A percentile compares a stretch with the other conserved stretches of the same genome.
These are phyloP conservation scores for Suillus americanus DNA, from an alignment of 768 basidiomycete genomes.

Conservation along the genomic window DNA sequence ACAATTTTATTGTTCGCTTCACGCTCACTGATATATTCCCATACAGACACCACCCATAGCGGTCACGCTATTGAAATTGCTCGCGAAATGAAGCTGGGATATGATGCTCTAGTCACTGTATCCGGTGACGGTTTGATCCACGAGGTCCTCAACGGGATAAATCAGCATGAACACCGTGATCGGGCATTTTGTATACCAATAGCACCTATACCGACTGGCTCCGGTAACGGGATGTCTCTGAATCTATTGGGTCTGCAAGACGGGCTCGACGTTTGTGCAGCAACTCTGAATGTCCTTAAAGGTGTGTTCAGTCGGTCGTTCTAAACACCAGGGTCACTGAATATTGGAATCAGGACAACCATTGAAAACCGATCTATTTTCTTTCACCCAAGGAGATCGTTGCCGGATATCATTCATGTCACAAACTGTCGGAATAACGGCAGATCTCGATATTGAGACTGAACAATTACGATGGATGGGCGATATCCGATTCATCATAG, in stretches of 20 bases:
- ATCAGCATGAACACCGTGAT: conserved; percentile 56
- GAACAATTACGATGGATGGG: conserved; percentile 89
- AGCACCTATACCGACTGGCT: conserved; percentile 79
- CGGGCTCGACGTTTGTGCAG: conserved; percentile 69
- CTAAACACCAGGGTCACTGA: conserved; percentile 2
- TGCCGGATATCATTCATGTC: conserved; percentile 78
- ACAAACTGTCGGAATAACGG: conserved; percentile 81
- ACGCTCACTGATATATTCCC: neutral
- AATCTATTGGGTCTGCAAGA: conserved; percentile 71
- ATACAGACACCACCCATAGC: conserved; percentile 57
- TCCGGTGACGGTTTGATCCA: conserved; percentile 86
- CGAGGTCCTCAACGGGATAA: conserved; percentile 83
- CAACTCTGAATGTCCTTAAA: conserved; percentile 79
- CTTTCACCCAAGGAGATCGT: conserved; percentile 66
- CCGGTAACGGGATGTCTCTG: conserved; percentile 74
- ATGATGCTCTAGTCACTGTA: conserved; percentile 71
- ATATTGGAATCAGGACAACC: conserved; percentile 49
- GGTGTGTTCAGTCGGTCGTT: conserved; percentile 37
- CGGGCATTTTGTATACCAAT: conserved; percentile 69
- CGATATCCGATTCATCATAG: conserved; percentile 71
- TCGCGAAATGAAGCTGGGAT: conserved; percentile 53
- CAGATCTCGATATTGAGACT: conserved; percentile 81
- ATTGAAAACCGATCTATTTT: conserved; percentile 77
- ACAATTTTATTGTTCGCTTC: neutral
- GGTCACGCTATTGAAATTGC: conserved; percentile 70